Base-by-base conservation (phyloP, 2,329 filamentous ascomycete species). In the Hypoxylon sp. region DNA sequence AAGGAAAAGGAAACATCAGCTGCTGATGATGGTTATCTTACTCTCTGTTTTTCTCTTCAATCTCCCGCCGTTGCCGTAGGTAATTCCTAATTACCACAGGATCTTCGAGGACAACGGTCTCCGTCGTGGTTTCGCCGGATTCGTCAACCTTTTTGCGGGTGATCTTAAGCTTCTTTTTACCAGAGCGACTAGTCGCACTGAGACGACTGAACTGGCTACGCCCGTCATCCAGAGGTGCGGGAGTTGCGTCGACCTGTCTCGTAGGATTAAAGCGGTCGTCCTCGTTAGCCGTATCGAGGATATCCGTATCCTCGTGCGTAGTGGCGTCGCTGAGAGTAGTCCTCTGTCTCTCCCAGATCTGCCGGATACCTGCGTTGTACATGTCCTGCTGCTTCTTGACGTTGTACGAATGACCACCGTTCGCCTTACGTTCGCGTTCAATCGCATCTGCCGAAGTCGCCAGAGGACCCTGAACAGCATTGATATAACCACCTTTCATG, bases 401-500 rank as follows among this genome's bases (percentile, higher is more conserved):
- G 68, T 99, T 99, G 81, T 99, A 99, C 70, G 92, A 94, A 78
- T 99, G 95, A 0, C 95, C 95, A 57, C 93, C 93, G 68, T 95
- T 94, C 15, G 91, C 91, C 74, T 94, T 92, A 67, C 95, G 88
- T 75, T 94, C 92, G 65, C 94, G 91, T 72, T 93, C 91, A 64
- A 94, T 92, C 73, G 92, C 94, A 76, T 97, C 93, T 19, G 93
- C 93, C 8, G 87, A 88, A 2, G 87, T 89, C 6, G 87, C 85
- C 39, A 87, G 78, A 2, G 87, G 87, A 1, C 87, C 87, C 62
- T 87, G 86, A 24, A 96, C 87, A 19, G 93, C 91, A 74, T 94
- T 92, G 77, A 97, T 86, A 64, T 88, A 99, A 0, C 95, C 95
- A 65, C 95, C 95, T 79, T 99, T 99, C 95, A 99, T 99, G 0